Percentiles rank a stretch among this genome's conserved stretches.
Evolutionary conservation across 306 rosid species (phyloP).

Genomic region (Hippophae tibetana): DNA sequence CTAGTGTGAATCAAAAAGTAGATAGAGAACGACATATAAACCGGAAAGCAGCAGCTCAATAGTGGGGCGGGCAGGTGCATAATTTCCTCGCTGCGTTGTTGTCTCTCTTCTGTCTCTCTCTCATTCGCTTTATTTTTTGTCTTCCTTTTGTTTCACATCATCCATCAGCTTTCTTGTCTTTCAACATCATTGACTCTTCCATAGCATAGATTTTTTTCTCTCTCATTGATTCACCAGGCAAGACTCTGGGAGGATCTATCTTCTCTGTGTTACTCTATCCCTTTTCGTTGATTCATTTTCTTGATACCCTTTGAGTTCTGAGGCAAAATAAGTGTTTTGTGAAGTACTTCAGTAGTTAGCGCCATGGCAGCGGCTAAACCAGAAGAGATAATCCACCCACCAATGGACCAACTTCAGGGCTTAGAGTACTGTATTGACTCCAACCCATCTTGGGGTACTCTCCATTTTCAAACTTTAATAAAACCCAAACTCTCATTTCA

Average conservation of each 20-base stretch:
- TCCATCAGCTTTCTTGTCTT: conserved; percentile 19
- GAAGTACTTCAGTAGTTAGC: neutral
- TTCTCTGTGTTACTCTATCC: neutral
- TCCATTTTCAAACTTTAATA: conserved; percentile 11
- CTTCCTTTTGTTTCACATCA: conserved; percentile 1
- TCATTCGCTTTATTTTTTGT: conserved; percentile 2
- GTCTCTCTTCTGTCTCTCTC: conserved; percentile 33
- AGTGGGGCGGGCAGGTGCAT: conserved; percentile 44
- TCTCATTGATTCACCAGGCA: neutral
- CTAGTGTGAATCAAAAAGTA: conserved; percentile 21
- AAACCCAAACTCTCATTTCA: conserved; percentile 14
- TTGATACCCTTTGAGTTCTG: conserved; percentile 22
- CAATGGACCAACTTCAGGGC: conserved; percentile 99
- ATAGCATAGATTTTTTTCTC: neutral
- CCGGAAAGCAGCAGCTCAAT: conserved; percentile 1
- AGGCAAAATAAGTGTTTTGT: conserved; percentile 9
- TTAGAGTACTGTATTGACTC: conserved; percentile 93
- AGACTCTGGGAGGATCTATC: neutral
- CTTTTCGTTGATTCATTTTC: conserved; percentile 14
- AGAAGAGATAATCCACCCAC: conserved; percentile 79
- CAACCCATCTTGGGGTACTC: conserved; percentile 94
- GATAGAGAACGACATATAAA: conserved; percentile 13
- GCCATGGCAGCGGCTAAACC: conserved; percentile 68
- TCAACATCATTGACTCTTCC: neutral
- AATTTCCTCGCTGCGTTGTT: too few species aligned